A percentile compares a stretch with the other conserved stretches of the same genome.
These are phyloP conservation scores for Candida taoyuanica DNA, from an alignment of 805 yeast genomes.

Conservation along the genomic window DNA sequence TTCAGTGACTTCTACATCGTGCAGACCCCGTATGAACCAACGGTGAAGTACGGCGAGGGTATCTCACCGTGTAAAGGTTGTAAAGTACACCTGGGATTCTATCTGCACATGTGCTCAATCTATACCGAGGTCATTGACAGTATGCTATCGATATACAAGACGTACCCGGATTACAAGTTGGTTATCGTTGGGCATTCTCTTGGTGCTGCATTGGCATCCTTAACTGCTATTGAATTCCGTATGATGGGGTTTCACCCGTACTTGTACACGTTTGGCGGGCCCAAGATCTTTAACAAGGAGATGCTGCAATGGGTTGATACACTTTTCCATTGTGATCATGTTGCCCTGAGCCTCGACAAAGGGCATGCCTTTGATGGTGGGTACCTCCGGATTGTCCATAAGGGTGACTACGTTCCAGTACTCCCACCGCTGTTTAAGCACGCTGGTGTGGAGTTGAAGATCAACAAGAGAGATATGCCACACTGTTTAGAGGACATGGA, in stretches of 20 bases:
- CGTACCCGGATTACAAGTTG: conserved; percentile 45
- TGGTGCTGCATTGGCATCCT: conserved; percentile 66
- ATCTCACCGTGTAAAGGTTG: conserved; percentile 43
- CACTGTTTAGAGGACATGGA: conserved; percentile 24
- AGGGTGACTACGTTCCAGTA: conserved; percentile 53
- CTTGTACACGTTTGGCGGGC: conserved; percentile 59
- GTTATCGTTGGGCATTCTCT: conserved; percentile 70
- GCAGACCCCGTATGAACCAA: conserved; percentile 17
- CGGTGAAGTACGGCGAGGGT: background rate
- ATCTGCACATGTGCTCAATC: conserved; percentile 40
- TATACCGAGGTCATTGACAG: conserved; percentile 25
- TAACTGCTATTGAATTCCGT: conserved; percentile 60
- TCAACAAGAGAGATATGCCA: conserved; percentile 35
- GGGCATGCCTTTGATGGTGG: conserved; percentile 29
- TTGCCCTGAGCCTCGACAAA: conserved; percentile 21
- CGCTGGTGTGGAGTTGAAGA: conserved; percentile 32
- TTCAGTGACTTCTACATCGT: conserved; percentile 49
- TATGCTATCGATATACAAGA: conserved; percentile 32
- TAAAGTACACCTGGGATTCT: conserved; percentile 62
- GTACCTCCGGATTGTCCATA: conserved; percentile 51
- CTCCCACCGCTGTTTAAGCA: conserved; percentile 46
- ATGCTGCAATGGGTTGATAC: conserved; percentile 51
- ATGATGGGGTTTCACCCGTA: conserved; percentile 49
- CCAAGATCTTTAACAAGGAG: conserved; percentile 54
- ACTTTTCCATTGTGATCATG: conserved; percentile 37